Evolutionary conservation across 768 basidiomycete species (phyloP), one percentile per base, ranked within the genome.

Genomic region (Hebeloma cylindrosporum): DNA sequence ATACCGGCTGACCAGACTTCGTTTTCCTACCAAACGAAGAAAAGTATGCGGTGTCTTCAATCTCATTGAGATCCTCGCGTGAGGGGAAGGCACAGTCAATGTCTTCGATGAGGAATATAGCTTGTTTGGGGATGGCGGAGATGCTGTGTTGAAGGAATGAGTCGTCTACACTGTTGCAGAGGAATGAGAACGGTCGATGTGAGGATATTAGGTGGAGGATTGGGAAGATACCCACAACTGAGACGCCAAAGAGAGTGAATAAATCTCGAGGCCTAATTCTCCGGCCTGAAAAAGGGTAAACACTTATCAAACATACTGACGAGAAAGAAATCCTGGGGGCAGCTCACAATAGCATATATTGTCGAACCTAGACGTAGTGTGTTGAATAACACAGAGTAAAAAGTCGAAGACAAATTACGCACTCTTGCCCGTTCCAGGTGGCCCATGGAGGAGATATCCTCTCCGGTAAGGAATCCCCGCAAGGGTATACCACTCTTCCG

Each of bases 261-360:
- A 93, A 40, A 94, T 91, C 63, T 93, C 88, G n/a, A 94, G 73
- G 4, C 81, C 79, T 7, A 93, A 71, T 58, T 88, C 87, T 13
- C 75, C 75, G 8, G 73, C 73, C 69, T 71, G 3, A n/a, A 34
- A 17, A 33, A 32, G 23, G 47, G 40, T 50, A 31, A 42, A 21
- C 20, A 22, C 7, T 5, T 38, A 36, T 26, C 5, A n/a, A 3
- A 14, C 6, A 21, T 9, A 29, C 8, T 6, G n/a, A 23, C 23
- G 0, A 30, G 17, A 20, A 18, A 34, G 4, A 29, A 17, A 14
- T 17, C 21, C 21, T n/a, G n/a, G n/a, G n/a, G n/a, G n/a, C 21
- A 4, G 33, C 64, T 47, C 58, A 72, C 73, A 21, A 79, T 59
- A 7, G 77, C 76, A 46, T 79, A 78, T 10, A 79, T 77, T 0